Base-by-base conservation (phyloP, 2,329 filamentous ascomycete species). In the Colletotrichum scovillei region DNA sequence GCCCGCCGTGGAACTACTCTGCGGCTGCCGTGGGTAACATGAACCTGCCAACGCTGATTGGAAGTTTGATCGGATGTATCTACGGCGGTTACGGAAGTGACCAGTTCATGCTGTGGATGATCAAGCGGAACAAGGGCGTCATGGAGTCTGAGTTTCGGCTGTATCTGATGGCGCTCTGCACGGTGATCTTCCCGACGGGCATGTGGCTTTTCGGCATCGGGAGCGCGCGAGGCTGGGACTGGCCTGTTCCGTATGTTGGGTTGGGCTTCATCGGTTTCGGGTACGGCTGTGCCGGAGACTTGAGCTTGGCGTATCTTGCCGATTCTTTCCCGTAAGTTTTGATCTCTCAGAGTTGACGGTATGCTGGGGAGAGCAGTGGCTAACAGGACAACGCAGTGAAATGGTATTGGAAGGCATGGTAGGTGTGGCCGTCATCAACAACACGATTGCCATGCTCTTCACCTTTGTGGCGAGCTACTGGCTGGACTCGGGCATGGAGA, bases 331-430 rank as follows among this genome's bases (percentile, higher is more conserved):
- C 88, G 0, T 72, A 8, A 69, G 69, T 69, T 67, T 12, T 1
- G 4, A 1, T 0, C 5, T n/a, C 1, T 35, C 32, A 35, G 32
- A 35, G 32, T 35, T 12, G 32, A 12, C 32, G 1, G 32, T 12
- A 35, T 35, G 32, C 12, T 35, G 32, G 32, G 32, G 0, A 35
- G 32, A 35, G 32, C 11, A 9, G 8, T 5, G 14, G 11, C 68
- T 72, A n/a, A 72, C 28, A 24, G 9, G 0, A 11, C 14, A 14
- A 1, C 26, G 6, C 5, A 72, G 69, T 5, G 88, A 89, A 42
- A 89, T 89, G 84, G 85, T 90, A 6, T 80, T 90, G 3, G 88
- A 90, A 75, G 88, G 88, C 32, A 90, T 90, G 88, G 88, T 89
- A 1, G 88, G 88, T 6, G 88, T 90, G 1, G 84, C 87, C 2